Evolutionary conservation across 768 basidiomycete genomes (phyloP).

Genomic region (Termitomyces sp.): DNA sequence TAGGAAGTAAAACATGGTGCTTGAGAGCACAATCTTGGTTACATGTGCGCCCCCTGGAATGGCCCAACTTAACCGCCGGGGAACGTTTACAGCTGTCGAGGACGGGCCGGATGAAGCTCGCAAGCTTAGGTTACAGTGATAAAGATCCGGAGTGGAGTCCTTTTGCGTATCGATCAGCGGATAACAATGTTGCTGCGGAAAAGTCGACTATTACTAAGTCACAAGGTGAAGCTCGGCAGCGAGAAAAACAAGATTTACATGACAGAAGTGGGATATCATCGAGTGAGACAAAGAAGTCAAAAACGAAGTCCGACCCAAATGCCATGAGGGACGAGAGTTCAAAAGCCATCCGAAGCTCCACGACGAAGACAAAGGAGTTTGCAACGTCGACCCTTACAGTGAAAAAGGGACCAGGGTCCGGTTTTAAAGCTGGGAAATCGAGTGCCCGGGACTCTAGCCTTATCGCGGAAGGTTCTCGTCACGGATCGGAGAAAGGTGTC

Average conservation of each 20-base stretch:
- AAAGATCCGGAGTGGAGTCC: conserved; percentile 61
- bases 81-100: conserved; percentile 47
- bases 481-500: conserved; percentile 17
- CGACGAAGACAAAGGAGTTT: conserved; percentile 2
- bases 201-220: background rate
- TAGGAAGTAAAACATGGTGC: conserved; percentile 36
- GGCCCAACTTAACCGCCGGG: conserved; percentile 40
- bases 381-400: conserved; percentile 7
- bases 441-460: conserved; percentile 15
- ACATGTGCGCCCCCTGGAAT: conserved; percentile 67
- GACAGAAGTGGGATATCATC: conserved; percentile 44
- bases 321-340: conserved; percentile 44
- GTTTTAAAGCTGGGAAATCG: conserved; percentile 34
- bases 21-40: conserved; percentile 57
- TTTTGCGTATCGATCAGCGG: conserved; percentile 26
- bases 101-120: conserved; percentile 43
- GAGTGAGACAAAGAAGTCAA: conserved; percentile 41
- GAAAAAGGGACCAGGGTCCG: conserved; percentile 43
- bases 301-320: conserved; percentile 34
- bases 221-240: conserved; percentile 4
- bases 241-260: conserved; percentile 15
- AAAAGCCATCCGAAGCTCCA: conserved; percentile 16
- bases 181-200: conserved; percentile 8
- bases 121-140: conserved; percentile 47
- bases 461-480: background rate